Base-by-base conservation (phyloP, 306 rosid genomes). In the Cicer yamashitae region DNA sequence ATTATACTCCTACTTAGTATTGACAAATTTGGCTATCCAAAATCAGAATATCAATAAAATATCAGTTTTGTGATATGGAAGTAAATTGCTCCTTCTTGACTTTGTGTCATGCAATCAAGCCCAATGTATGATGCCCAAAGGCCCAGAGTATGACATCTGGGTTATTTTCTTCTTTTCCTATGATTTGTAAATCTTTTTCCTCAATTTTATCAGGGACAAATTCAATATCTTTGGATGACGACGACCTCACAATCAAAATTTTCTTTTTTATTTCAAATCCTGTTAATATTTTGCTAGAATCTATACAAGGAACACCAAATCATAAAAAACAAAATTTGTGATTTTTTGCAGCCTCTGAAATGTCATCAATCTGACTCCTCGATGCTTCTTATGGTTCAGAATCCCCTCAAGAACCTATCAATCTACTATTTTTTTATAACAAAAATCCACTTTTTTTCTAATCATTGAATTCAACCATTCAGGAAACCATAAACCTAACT, bases 331-430 rank as follows among this genome's bases (percentile, higher is more conserved):
- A 13, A 62, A 38, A 50, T 50, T 17, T 18, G 44, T 10, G 7
- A n/a, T 44, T 18, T 8, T 6, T 18, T 30, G 38, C 34, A 63
- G 63, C 72, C 63, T 8, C 34, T n/a, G 8, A 51, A 39, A 6
- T 64, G 62, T 63, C 63, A 43, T 54, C 73, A 18, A 40, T 45
- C 46, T 65, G 63, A 59, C 64, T 30, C 52, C 71, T 48, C 56
- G 41, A 77, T 40, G 53, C 70, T 46, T 38, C 52, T 60, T 12
- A 65, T 43, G 53, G 37, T 62, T 47, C 44, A 60, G 1, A 30
- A 10, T 34, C 10, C 15, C 66, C 13, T 60, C 18, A 13, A 30
- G 43, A 60, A 34, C 44, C 44, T 34, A 60, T 34, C 15, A 7
- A 60, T 34, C 20, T 44, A 34, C 44, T 60, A 12, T 2, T 60